Percentiles rank a stretch among this genome's conserved stretches.
Evolutionary conservation across 257 asterid genomes (phyloP).

Genomic region (Gynochthodes officinalis): DNA sequence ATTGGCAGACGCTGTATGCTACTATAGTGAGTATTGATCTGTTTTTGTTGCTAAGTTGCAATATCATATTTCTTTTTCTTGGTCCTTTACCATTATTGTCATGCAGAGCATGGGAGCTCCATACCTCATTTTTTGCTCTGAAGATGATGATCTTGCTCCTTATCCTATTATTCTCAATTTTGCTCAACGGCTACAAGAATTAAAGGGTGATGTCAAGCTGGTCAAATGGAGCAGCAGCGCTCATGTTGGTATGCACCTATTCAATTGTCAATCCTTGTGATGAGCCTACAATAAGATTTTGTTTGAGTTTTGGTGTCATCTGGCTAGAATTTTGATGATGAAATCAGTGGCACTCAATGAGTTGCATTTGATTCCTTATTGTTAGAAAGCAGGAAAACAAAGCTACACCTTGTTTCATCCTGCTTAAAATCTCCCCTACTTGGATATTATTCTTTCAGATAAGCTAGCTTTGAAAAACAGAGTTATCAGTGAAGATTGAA

Average conservation of each 20-base stretch:
- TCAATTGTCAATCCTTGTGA: not conserved
- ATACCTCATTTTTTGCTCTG: constrained; percentile 86
- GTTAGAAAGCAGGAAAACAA: not conserved
- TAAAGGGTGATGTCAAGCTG: constrained; percentile 75
- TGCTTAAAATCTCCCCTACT: not conserved
- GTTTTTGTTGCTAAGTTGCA: not conserved
- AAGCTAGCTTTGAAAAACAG: not conserved
- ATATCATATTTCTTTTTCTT: not conserved
- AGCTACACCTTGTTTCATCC: not conserved
- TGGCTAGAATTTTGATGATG: not conserved
- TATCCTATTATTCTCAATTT: constrained; percentile 60
- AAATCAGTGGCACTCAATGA: not conserved
- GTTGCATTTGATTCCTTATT: not conserved
- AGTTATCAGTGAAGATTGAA: not conserved
- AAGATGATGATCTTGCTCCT: constrained; percentile 95
- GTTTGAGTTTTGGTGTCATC: not conserved
- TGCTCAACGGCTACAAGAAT: constrained; percentile 60
- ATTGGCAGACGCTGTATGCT: constrained; percentile 93
- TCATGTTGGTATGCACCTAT: constrained; percentile 69
- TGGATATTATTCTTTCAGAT: not conserved
- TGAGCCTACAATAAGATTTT: not conserved
- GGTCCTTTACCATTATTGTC: constrained; percentile 7
- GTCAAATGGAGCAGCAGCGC: constrained; percentile 80
- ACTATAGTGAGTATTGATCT: constrained; percentile 56
- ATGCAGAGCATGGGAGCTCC: constrained; percentile 81